Evolutionary conservation across 2,329 filamentous ascomycete genomes (phyloP).

Genomic region (Pyricularia sp.): DNA sequence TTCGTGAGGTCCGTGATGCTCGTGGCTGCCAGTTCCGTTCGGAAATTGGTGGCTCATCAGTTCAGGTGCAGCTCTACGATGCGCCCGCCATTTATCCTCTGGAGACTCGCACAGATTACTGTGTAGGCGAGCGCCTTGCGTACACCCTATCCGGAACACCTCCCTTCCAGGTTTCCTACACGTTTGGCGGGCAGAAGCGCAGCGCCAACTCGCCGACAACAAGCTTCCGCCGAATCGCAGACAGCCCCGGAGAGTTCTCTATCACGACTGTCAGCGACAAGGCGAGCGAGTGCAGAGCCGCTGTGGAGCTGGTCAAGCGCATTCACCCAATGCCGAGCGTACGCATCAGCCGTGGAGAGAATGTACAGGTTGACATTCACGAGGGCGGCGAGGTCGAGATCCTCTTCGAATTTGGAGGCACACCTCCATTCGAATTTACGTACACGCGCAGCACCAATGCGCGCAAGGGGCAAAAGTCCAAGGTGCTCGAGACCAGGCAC

Average conservation of each 20-base stretch:
- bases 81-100: conserved; percentile 84
- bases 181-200: conserved; percentile 68
- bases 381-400: conserved; percentile 93
- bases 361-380: conserved; percentile 83
- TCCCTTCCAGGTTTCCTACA: conserved; percentile 89
- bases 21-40: conserved; percentile 60
- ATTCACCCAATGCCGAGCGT: conserved; percentile 93
- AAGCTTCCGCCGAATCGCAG: conserved; percentile 86
- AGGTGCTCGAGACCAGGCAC: conserved; percentile 83
- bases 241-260: conserved; percentile 78
- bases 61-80: conserved; percentile 88
- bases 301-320: conserved; percentile 66
- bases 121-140: conserved; percentile 87
- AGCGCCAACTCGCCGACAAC: conserved; percentile 73
- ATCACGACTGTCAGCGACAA: conserved; percentile 84
- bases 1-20: conserved; percentile 81
- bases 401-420: conserved; percentile 89
- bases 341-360: conserved; percentile 74
- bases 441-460: conserved; percentile 87
- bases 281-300: conserved; percentile 77
- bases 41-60: conserved; percentile 41
- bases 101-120: conserved; percentile 79
- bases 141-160: conserved; percentile 86
- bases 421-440: conserved; percentile 94
- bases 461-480: conserved; percentile 61